phyloP scores from a whole-genome alignment of 306 rosid genomes.

The Elaeagnus macrophylla region DNA sequence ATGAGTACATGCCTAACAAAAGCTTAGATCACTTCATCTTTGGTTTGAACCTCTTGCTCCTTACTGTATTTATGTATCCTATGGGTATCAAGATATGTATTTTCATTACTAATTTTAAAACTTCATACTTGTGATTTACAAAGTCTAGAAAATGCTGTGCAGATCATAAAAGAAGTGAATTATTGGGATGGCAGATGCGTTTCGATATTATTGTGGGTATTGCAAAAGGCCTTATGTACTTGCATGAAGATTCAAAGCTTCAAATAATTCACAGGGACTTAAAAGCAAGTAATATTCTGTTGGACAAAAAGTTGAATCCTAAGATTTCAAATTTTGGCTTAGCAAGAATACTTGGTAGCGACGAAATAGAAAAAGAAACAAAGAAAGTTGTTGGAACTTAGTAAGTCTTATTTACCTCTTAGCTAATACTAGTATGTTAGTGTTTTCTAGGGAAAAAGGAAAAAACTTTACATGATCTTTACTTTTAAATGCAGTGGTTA shows the following conservation, averaged over 20 bases:
- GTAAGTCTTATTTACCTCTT: not conserved
- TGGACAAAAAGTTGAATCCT: constrained; percentile 5
- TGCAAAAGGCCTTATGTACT: constrained; percentile 12
- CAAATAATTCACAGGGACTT: constrained; percentile 13
- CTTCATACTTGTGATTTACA: too few relatives aligned
- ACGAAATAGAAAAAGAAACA: constrained; percentile 6
- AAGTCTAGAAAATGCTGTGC: too few relatives aligned
- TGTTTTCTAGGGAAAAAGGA: too few relatives aligned
- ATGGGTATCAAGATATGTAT: too few relatives aligned
- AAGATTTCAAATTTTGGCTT: constrained; percentile 16
- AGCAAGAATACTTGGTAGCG: constrained; percentile 11
- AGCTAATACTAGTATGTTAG: not conserved
- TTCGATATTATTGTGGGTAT: constrained; percentile 8
- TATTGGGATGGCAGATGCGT: not conserved
- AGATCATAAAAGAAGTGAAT: too few relatives aligned
- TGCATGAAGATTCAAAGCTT: constrained; percentile 18
- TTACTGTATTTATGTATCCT: too few relatives aligned
- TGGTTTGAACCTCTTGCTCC: constrained; percentile 4
- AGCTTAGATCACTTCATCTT: constrained; percentile 29
- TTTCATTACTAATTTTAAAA: too few relatives aligned
- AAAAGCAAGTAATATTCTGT: constrained; percentile 14
- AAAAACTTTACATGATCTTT: too few relatives aligned
- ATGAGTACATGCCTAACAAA: constrained; percentile 3
- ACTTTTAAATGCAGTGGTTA: not conserved
- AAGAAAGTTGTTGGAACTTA: constrained; percentile 12